A percentile compares a stretch with the other conserved stretches of the same genome.
Evolutionary conservation across 2,329 filamentous ascomycete species (phyloP).

Genomic region (Phyllosticta paracitricarpa): DNA sequence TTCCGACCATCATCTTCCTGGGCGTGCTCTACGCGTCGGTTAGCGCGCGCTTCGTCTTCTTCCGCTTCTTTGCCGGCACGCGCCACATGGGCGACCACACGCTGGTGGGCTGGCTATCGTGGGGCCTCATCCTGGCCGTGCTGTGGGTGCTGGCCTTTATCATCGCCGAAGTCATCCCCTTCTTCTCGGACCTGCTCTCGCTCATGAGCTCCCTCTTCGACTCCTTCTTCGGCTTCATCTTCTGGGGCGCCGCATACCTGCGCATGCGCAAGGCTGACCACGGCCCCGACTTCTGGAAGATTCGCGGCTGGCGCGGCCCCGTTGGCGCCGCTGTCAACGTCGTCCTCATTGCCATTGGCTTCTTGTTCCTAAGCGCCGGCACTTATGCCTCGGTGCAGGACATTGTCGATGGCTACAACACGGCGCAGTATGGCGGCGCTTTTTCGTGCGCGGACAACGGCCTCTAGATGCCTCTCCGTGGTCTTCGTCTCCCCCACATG

Average conservation of each 20-base stretch:
- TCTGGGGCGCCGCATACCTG: conserved; percentile 77
- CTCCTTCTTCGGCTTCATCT: conserved; percentile 91
- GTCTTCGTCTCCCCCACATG: conserved; percentile 19
- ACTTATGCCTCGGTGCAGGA: conserved; percentile 66
- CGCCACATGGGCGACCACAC: conserved; percentile 76
- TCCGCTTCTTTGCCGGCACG: conserved; percentile 72
- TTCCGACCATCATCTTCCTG: conserved; percentile 85
- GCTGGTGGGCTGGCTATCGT: conserved; percentile 66
- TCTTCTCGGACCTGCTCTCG: conserved; percentile 69
- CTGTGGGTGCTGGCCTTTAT: conserved; percentile 87
- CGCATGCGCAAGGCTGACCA: conserved; percentile 62
- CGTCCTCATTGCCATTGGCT: conserved; percentile 59
- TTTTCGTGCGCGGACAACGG: conserved; percentile 67
- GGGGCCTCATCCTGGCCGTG: conserved; percentile 61
- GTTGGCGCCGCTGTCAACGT: conserved; percentile 58
- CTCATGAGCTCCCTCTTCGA: conserved; percentile 85
- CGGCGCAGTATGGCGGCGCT: conserved; percentile 55
- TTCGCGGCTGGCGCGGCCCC: conserved; percentile 43
- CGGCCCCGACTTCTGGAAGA: conserved; percentile 42
- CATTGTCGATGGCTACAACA: conserved; percentile 62
- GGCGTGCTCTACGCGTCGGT: conserved; percentile 87
- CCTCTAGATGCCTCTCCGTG: conserved; percentile 29
- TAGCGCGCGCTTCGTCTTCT: conserved; percentile 83
- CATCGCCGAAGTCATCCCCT: conserved; percentile 86
- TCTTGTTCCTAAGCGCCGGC: conserved; percentile 73